phyloP scores from a whole-genome alignment of 768 basidiomycete species.

The Panaeolus cyanescens region DNA sequence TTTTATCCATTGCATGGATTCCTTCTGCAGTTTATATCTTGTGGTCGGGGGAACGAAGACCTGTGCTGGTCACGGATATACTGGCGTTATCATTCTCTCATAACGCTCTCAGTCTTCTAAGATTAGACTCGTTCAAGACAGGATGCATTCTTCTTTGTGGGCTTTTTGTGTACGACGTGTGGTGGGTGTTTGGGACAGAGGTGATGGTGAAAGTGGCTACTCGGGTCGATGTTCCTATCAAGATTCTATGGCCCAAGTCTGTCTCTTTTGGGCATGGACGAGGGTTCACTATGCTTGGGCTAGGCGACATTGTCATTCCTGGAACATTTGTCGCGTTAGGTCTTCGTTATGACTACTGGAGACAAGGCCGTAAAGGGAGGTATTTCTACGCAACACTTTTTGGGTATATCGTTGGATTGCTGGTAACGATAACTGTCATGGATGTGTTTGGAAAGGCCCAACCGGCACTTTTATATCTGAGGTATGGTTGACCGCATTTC shows the following conservation, averaged over 20 bases:
- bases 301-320: slow-evolving; percentile 81
- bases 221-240: slow-evolving; percentile 89
- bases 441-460: slow-evolving; percentile 76
- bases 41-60: slow-evolving; percentile 44
- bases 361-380: slow-evolving; percentile 46
- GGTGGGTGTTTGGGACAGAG: slow-evolving; percentile 90
- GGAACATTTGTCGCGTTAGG: slow-evolving; percentile 79
- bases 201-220: slow-evolving; percentile 96
- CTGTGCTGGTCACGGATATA: slow-evolving; percentile 77
- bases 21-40: slow-evolving; percentile 69
- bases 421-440: slow-evolving; percentile 84
- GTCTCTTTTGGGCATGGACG: slow-evolving; percentile 43
- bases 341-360: slow-evolving; percentile 76
- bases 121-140: slow-evolving; percentile 88
- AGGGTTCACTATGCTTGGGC: slow-evolving; percentile 88
- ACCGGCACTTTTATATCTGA: slow-evolving; percentile 91
- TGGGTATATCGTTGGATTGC: slow-evolving; percentile 76
- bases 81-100: slow-evolving; percentile 78
- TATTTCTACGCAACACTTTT: slow-evolving; percentile 74
- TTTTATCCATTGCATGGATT: slow-evolving; percentile 60
- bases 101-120: slow-evolving; percentile 77
- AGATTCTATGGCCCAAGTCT: slow-evolving; percentile 85
- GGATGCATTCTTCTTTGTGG: slow-evolving; percentile 81
- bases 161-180: slow-evolving; percentile 91
- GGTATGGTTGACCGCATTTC: slow-evolving; percentile 39